Conservation (phyloP, 2,329 filamentous ascomycete genomes). For the Coniochaeta pulveracea region DNA sequence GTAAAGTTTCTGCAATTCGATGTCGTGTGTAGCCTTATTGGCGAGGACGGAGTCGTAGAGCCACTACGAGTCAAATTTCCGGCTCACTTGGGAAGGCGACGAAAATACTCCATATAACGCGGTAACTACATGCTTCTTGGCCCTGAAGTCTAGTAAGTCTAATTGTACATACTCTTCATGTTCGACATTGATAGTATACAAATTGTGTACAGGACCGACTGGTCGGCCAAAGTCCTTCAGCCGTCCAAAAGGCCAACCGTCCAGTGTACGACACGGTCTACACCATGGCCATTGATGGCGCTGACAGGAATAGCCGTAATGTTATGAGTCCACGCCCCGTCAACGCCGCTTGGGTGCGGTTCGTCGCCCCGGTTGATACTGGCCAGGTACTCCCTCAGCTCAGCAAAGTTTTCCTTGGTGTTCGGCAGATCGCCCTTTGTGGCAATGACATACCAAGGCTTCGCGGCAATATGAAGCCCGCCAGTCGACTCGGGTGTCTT, state of each 20-base stretch:
- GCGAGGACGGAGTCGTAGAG: no score
- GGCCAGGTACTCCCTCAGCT: slow-evolving; percentile 59
- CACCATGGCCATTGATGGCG: slow-evolving; percentile 77
- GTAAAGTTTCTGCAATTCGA: no score
- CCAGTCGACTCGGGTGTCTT: slow-evolving; percentile 15
- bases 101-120: no score
- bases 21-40: no score
- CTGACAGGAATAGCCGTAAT: slow-evolving; percentile 73
- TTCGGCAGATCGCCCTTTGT: slow-evolving; percentile 80
- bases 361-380: slow-evolving; percentile 49
- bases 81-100: no score
- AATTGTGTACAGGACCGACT: no score
- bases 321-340: slow-evolving; percentile 45
- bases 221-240: no score
- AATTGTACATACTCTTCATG: no score
- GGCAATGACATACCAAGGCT: slow-evolving; percentile 93
- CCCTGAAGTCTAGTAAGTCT: slow-evolving; percentile 1
- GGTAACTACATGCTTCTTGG: no score
- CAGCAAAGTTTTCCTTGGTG: slow-evolving; percentile 66
- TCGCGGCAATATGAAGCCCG: slow-evolving; percentile 70
- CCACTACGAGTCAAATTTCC: no score
- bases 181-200: no score
- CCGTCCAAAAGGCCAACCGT: slow-evolving; percentile 56
- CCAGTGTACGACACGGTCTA: slow-evolving; percentile 63
- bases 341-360: slow-evolving; percentile 61